Evolutionary conservation across 495 filamentous ascomycete genomes (phyloP), one percentile per base, ranked within the genome.

Genomic region (Lasiosphaeriaceae sp.): DNA sequence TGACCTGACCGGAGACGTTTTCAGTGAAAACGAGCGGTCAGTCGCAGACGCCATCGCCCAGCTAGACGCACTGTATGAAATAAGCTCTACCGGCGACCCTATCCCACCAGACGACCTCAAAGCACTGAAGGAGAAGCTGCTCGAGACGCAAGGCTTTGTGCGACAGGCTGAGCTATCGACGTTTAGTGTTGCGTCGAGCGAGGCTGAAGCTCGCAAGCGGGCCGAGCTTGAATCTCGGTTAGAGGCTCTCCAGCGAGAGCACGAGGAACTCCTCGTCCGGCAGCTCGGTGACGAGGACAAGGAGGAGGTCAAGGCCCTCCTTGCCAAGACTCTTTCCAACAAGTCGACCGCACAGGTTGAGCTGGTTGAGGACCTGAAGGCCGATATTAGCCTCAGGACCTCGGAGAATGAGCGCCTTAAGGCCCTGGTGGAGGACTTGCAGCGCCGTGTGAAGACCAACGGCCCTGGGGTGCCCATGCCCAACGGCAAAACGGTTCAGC

Each of bases 401-500:
- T 82, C 89, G 44, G 93, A 96, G 70, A 88, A 93, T 58, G 78
- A 83, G 54, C 86, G 84, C 56, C 75, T 96, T 64, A 88, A 86
- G 59, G 74, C 81, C 31, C 85, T 85, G 3, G 80, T 93, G 22
- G 89, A 92, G n/a, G 87, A 90, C 55, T 72, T 87, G 16, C 87
- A 94, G 70, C 83, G 83, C 52, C 83, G 83, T 26, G 77, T 86
- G 51, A 87, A 87, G 75, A 73, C 73, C 47, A 77, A 76, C 39
- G 73, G 69, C 24, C 77, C 76, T 29, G 87, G 69, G 80, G 74
- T 71, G 35, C 72, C 77, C 52, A 71, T 78, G 59, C 78, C 85
- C 45, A 90, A 89, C 55, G 89, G 90, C 79, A 96, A 96, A 79
- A 93, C 90, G n/a, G 79, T 96, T 44, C 90, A 96, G 64, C 92